These are phyloP conservation scores for Plicaturopsis crispa DNA, from an alignment of 768 basidiomycete genomes.

Conservation along the genomic window DNA sequence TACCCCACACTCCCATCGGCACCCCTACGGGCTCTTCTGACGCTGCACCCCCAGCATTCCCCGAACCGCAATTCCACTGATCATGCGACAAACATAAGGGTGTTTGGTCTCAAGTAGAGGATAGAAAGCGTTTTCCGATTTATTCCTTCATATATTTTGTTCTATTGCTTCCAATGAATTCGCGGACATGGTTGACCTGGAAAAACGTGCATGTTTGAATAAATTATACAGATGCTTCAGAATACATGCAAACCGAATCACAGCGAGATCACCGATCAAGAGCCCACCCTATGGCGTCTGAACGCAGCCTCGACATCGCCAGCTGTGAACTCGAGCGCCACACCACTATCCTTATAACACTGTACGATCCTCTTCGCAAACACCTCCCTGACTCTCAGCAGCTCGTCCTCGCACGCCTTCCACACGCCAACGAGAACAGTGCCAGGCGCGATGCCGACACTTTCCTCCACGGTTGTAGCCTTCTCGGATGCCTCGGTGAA, in stretches of 20 bases:
- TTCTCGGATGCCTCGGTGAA: conserved; percentile 80
- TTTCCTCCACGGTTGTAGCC: conserved; percentile 42
- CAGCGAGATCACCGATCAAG: too few relatives aligned
- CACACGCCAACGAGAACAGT: conserved; percentile 79
- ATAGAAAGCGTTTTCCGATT: conserved; percentile 8
- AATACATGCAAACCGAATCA: too few relatives aligned
- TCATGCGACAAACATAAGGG: too few relatives aligned
- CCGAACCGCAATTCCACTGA: conserved; percentile 5
- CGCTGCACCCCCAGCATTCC: conserved; percentile 1
- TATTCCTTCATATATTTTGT: conserved; percentile 5
- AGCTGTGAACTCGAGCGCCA: conserved; percentile 65
- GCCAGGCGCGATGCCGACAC: conserved; percentile 45
- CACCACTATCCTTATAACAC: conserved; percentile 72
- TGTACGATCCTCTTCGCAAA: conserved; percentile 64
- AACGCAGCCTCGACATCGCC: conserved; percentile 77
- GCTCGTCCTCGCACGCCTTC: conserved; percentile 85
- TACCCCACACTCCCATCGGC: conserved; percentile 6
- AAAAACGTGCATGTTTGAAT: too few relatives aligned
- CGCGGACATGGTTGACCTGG: too few relatives aligned
- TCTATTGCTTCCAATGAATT: too few relatives aligned
- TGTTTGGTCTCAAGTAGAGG: too few relatives aligned
- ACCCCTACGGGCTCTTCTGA: neutral
- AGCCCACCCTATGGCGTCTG: conserved; percentile 45
- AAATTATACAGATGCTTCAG: too few relatives aligned
- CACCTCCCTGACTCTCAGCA: conserved; percentile 63